Evolutionary conservation across 1,139 yeast species (phyloP).

Genomic region (Arxiozyma telluris): DNA sequence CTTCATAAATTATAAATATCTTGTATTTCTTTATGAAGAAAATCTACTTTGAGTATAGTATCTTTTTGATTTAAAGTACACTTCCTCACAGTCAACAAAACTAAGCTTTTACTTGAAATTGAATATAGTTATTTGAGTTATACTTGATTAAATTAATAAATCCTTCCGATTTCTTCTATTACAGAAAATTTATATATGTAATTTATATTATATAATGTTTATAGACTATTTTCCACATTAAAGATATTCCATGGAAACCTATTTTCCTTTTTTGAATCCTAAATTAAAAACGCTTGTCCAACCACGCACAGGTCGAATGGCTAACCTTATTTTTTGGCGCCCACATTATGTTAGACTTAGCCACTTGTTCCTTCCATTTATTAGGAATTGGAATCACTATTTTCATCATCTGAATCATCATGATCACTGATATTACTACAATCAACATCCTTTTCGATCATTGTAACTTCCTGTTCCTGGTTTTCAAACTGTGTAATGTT

Average conservation of each 20-base stretch:
- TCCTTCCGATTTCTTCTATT: neutral
- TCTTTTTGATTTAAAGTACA: no score
- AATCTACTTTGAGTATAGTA: no score
- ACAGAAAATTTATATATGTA: neutral
- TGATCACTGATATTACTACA: neutral
- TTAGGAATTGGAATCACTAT: neutral
- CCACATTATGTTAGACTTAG: neutral
- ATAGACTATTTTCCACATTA: neutral
- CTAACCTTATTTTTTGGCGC: neutral
- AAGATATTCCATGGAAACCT: neutral
- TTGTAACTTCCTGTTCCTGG: constrained; percentile 18
- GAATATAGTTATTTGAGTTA: no score
- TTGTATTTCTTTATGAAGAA: no score
- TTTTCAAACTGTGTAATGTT: constrained; percentile 20
- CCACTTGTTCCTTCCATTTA: neutral
- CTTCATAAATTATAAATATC: no score
- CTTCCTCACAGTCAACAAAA: no score
- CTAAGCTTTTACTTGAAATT: no score
- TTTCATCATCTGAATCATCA: neutral
- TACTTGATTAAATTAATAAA: neutral
- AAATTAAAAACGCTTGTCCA: neutral
- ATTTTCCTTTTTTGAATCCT: neutral
- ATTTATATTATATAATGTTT: neutral
- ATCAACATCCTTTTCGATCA: constrained; percentile 12
- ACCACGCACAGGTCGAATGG: neutral